Base-by-base conservation (phyloP, 768 basidiomycete genomes). In the Hirschioporus abietinus region DNA sequence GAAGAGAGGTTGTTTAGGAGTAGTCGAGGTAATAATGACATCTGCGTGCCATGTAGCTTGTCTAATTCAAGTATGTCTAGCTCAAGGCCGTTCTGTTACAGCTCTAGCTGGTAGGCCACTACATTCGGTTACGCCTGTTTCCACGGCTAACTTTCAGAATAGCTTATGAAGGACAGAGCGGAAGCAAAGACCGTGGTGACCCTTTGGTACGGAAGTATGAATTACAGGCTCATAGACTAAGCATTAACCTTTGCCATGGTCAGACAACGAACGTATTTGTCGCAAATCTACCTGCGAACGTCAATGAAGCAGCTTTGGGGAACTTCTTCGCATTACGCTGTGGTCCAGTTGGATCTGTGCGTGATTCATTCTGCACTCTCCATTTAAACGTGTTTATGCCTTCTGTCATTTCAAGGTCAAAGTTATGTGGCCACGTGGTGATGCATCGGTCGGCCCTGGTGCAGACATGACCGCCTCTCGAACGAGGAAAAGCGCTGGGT, bases 401-500 rank as follows among this genome's bases (percentile, higher is more conserved):
- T 34, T 17, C 35, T 4, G 15, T 26, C 23, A 23, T 66, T 18
- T 26, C 67, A 65, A 95, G 93, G 92, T 95, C 59, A 95, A 96
- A 81, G 88, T 99, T 70, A 98, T 99, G 96, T 99, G 95, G 95
- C 96, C 96, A n/a, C 88, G 96, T 57, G 85, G 88, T 12, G 94
- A 96, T 73, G 83, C 78, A 20, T 81, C 84, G 1, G 69, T 77
- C 7, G 89, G 90, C 34, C 88, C 90, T 62, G 92, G 89, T 1
- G 84, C 87, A 25, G 89, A 92, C 60, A 91, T 93, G 84, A 90
- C 89, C 25, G 77, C 84, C 8, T 83, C 88, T 18, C 84, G 95
- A 58, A 83, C 88, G 62, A 82, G 79, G 63, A 91, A 92, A 76
- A 89, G 83, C 71, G 73, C 88, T 15, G 93, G 93, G 18, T 81